Conservation (phyloP, 768 basidiomycete genomes). For the Psilocybe tampanensis region DNA sequence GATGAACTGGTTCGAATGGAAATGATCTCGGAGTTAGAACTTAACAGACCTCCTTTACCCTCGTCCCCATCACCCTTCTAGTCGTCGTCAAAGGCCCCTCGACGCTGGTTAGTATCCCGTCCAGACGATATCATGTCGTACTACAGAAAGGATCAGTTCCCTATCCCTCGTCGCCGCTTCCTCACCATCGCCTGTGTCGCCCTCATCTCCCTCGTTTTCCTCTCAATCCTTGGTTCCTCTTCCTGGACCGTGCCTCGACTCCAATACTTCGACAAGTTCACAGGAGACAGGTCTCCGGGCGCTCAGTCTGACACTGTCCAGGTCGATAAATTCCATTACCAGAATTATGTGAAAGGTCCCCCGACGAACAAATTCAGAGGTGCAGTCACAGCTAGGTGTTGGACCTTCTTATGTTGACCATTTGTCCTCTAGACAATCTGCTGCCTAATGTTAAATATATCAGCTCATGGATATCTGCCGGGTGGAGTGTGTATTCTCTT, state of each 20-base stretch:
- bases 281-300: not conserved
- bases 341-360: slow-evolving; percentile 41
- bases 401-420: not conserved
- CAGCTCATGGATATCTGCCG: slow-evolving; percentile 76
- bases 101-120: not conserved
- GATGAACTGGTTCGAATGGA: not conserved
- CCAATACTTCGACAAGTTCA: not conserved
- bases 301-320: not conserved
- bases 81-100: not conserved
- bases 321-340: slow-evolving; percentile 11
- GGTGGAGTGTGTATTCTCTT: slow-evolving; percentile 61
- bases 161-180: slow-evolving; percentile 11
- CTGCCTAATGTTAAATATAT: slow-evolving; percentile 63
- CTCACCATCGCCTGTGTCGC: slow-evolving; percentile 17
- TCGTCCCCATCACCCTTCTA: not conserved
- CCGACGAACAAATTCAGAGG: slow-evolving; percentile 64
- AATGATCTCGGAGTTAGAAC: not conserved
- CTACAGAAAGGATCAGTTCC: slow-evolving; percentile 2
- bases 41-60: not conserved
- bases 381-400: slow-evolving; percentile 18
- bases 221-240: slow-evolving; percentile 17
- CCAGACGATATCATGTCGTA: not conserved
- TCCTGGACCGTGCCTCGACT: slow-evolving; percentile 10
- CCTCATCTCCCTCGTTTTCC: slow-evolving; percentile 15
- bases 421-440: slow-evolving; percentile 53